Base-by-base conservation (phyloP, 257 asterid species). In the Capsicum chinense region DNA sequence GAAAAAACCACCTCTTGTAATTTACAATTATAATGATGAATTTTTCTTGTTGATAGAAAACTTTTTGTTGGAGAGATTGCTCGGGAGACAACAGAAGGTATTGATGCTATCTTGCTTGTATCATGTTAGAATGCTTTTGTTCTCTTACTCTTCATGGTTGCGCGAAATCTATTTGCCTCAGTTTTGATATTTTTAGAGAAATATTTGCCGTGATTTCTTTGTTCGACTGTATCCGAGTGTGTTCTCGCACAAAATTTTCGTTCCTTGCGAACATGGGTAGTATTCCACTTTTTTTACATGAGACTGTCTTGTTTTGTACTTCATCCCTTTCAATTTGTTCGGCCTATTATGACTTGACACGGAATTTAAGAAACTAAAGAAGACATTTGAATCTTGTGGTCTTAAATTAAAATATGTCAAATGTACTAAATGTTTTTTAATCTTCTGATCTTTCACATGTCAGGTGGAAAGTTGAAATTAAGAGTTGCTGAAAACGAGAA, bases 61-160 rank as follows among this genome's bases (percentile, higher is more conserved):
- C 98, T 96, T 87, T 96, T 94, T 88, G 98, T 94, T 50, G 98
- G 99, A 60, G 98, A 98, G 93, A 96, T 96, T 92, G 98, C 99
- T 85, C 90, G 97, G 98, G 98, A 93, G 94, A 96, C 99, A 67
- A 91, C 98, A 0, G 92, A 92, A 96, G 99, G 99, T 96, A 94
- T 58, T 66, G 50, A 4, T 39, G 7, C 44, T 73, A 48, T 73
- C 59, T 47, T 66, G n/a, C 9, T 83, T 56, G 3, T 37, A 50
- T 68, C 57, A 44, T 70, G 26, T 44, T 2, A 5, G 37, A 47
- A 47, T 47, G 11, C 56, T 71, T 71, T 44, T n/a, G 2, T 71
- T 44, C 17, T 71, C 8, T 12, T 8, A 62, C 68, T 62, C 14
- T 19, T 62, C 26, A 42, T 63, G 70, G 26, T 63, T 63, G 70